Conservation (phyloP, 2,329 filamentous ascomycete genomes). For the Fusarium sp. region DNA sequence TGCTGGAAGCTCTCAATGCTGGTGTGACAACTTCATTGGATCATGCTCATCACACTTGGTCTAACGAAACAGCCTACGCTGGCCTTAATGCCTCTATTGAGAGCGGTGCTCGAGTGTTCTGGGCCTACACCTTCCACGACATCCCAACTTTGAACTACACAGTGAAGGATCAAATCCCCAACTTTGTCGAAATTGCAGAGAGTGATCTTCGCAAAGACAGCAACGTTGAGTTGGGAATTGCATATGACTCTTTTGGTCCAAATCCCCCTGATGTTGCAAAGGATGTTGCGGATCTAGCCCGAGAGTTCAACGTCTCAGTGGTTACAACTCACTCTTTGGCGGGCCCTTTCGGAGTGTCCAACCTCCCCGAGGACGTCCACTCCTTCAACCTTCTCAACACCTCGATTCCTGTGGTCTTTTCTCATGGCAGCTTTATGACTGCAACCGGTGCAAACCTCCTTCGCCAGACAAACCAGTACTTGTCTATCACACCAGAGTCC, state of each 20-base stretch:
- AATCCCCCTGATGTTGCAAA: conserved; percentile 44
- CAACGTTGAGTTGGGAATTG: conserved; percentile 53
- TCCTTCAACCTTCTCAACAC: conserved; percentile 55
- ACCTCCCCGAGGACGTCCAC: conserved; percentile 54
- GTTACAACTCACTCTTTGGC: conserved; percentile 59
- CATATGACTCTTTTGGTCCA: conserved; percentile 54
- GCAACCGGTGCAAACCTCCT: conserved; percentile 54
- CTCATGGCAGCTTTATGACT: conserved; percentile 61
- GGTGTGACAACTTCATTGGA: conserved; percentile 65
- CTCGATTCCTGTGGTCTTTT: conserved; percentile 61
- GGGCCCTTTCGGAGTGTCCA: conserved; percentile 53
- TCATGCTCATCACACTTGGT: conserved; percentile 63
- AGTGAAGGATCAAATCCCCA: conserved; percentile 51
- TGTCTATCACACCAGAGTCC: conserved; percentile 68
- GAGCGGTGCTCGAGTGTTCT: conserved; percentile 61
- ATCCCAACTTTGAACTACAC: conserved; percentile 45
- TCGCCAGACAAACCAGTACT: conserved; percentile 60
- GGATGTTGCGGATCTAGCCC: conserved; percentile 49
- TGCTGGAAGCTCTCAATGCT: conserved; percentile 62
- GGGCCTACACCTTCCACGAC: conserved; percentile 56
- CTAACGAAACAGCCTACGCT: conserved; percentile 54
- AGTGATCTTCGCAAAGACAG: conserved; percentile 41
- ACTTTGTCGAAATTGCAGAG: conserved; percentile 53
- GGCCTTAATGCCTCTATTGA: conserved; percentile 60
- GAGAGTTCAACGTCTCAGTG: conserved; percentile 55